These are phyloP conservation scores for Fusarium sp. DNA, from an alignment of 2,329 filamentous ascomycete species.

Conservation along the genomic window DNA sequence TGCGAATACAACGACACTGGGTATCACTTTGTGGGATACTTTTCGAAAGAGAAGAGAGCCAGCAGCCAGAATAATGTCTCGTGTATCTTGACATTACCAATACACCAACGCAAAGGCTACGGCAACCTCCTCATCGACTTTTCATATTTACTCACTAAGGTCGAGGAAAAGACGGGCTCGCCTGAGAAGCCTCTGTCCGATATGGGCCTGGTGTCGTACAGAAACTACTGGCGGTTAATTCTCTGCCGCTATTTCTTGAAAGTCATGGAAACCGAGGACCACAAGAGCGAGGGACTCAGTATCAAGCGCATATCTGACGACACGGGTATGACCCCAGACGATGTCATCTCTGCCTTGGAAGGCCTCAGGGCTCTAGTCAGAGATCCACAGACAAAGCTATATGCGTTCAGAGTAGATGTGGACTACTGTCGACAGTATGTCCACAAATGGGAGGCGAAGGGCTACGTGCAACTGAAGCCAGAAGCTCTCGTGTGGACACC, in stretches of 20 bases:
- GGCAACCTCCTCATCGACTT: conserved; percentile 98
- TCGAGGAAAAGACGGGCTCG: conserved; percentile 93
- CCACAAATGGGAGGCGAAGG: conserved; percentile 87
- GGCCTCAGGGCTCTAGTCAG: conserved; percentile 89
- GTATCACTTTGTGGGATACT: conserved; percentile 98
- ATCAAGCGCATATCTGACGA: conserved; percentile 82
- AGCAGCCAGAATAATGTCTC: conserved; percentile 98
- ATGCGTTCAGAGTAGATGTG: conserved; percentile 89
- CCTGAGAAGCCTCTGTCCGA: conserved; percentile 98
- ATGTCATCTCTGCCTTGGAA: conserved; percentile 94
- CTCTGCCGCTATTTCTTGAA: conserved; percentile 86
- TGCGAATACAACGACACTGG: conserved; percentile 92
- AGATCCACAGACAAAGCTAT: conserved; percentile 88
- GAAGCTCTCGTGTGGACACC: conserved; percentile 92
- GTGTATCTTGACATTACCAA: conserved; percentile 94
- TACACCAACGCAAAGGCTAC: conserved; percentile 97
- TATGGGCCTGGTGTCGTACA: conserved; percentile 96
- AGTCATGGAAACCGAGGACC: conserved; percentile 44
- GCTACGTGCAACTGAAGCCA: conserved; percentile 86
- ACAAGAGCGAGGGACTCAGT: conserved; percentile 64
- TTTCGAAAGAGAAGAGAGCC: conserved; percentile 96
- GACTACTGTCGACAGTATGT: conserved; percentile 90
- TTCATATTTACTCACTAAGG: conserved; percentile 93
- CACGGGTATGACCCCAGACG: conserved; percentile 95
- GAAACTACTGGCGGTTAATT: conserved; percentile 95